Evolutionary conservation across 441 rosid species (phyloP), one percentile per base, ranked within the genome.

Genomic region (Erodium texanum): DNA sequence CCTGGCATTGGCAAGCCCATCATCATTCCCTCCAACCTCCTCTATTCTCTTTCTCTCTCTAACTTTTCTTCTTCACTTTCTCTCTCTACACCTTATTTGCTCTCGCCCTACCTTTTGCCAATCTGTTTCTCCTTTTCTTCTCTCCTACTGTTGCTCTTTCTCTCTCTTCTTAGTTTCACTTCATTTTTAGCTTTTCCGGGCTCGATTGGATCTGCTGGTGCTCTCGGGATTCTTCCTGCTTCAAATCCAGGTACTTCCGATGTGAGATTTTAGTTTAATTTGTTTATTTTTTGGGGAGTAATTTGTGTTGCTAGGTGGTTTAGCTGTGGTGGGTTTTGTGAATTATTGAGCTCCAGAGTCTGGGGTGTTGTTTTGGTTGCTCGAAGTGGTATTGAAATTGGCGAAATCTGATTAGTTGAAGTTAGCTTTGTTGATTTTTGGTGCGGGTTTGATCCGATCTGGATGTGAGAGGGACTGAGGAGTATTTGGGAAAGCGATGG

Each of bases 11-110:
- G 36, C 36, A 32, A 32, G 5, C 36, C 59, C 59, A 52, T 82
- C 86, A 86, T 86, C 89, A 86, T 89, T 87, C 89, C 88, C 81
- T 82, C 84, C 88, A 83, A 81, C 80, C 83, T 72, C 76, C 69
- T 77, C 70, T 59, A 66, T 50, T 70, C 32, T 22, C 23, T 56
- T 16, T 56, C 32, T 59, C 14, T 45, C 66, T 80, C 82, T 75
- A 73, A 68, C 50, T 73, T 68, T 73, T 76, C 23, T 19, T 50
- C 58, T 5, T n/a, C 22, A 2, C 7, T 7, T 0, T 36, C 41
- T 36, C 41, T 36, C 10, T 36, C 41, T 5, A 36, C 4, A 36
- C 10, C 4, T 36, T 36, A 36, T 36, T 36, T 7, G 41, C 41
- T 36, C 41, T 36, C 41, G 41, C 41, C 41, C 41, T 7, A 7